phyloP scores from a whole-genome alignment of 2,329 filamentous ascomycete genomes.

The Fusarium sambucinum region DNA sequence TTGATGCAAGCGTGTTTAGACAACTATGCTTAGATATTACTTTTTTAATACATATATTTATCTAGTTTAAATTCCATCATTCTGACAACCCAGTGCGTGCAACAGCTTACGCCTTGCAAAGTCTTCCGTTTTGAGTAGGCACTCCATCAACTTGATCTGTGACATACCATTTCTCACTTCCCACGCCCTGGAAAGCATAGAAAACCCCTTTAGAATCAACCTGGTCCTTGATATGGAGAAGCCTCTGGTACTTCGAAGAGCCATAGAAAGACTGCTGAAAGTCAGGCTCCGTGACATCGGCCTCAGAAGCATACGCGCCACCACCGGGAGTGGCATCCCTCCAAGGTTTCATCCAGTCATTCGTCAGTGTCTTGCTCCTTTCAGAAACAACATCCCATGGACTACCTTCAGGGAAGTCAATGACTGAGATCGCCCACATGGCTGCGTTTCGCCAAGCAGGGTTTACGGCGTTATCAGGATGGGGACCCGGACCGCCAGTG shows the following conservation, averaged over 20 bases:
- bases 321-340: constrained; percentile 35
- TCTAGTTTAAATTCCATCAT: no score
- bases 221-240: constrained; percentile 37
- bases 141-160: constrained; percentile 36
- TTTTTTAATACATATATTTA: background rate
- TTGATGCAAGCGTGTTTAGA: background rate
- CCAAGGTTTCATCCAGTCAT: constrained; percentile 48
- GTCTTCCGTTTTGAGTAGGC: constrained; percentile 43
- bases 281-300: constrained; percentile 39
- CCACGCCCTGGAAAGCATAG: constrained; percentile 38
- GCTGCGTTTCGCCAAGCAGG: constrained; percentile 62
- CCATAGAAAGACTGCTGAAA: constrained; percentile 45
- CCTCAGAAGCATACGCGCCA: constrained; percentile 42
- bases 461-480: constrained; percentile 59
- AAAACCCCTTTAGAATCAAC: constrained; percentile 41
- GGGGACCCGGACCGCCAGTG: constrained; percentile 46
- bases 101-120: constrained; percentile 23
- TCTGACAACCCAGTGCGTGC: background rate
- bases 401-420: constrained; percentile 47
- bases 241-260: constrained; percentile 31
- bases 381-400: constrained; percentile 26
- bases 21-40: background rate
- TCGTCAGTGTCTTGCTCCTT: constrained; percentile 35
- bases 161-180: constrained; percentile 41
- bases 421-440: constrained; percentile 54